Conservation (phyloP, 345 rosid species). For the Cardamine chenopodiifolia region DNA sequence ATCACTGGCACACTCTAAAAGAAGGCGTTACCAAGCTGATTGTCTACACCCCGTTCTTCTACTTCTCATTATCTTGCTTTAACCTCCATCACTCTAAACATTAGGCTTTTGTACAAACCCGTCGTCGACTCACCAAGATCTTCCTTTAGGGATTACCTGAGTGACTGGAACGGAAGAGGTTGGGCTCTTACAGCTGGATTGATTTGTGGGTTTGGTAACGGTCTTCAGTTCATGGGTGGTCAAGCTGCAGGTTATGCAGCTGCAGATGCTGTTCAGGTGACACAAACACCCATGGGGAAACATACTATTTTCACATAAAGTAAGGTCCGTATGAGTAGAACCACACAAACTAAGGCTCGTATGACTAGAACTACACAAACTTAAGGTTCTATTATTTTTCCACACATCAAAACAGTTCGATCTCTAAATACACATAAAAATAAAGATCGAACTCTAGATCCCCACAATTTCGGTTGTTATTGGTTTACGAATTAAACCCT, state of each 20-base stretch:
- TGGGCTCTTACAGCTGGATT: slow-evolving; percentile 83
- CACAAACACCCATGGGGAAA: slow-evolving; percentile 9
- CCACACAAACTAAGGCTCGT: too few species aligned
- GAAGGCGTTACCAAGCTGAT: slow-evolving; percentile 66
- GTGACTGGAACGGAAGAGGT: slow-evolving; percentile 77
- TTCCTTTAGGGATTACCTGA: slow-evolving; percentile 61
- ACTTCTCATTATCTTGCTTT: slow-evolving; percentile 70
- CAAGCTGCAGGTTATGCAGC: slow-evolving; percentile 94
- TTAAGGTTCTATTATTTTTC: too few species aligned
- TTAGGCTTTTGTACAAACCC: slow-evolving; percentile 66
- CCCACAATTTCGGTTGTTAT: too few species aligned
- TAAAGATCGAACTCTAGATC: too few species aligned
- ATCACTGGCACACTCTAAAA: slow-evolving; percentile 75
- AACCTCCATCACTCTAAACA: slow-evolving; percentile 58
- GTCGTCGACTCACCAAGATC: slow-evolving; percentile 59
- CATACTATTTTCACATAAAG: too few species aligned
- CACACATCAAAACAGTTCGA: too few species aligned
- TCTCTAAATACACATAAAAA: too few species aligned
- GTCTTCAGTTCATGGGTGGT: slow-evolving; percentile 89
- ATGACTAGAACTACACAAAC: too few species aligned
- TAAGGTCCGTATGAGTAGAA: too few species aligned
- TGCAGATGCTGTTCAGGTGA: slow-evolving; percentile 79
- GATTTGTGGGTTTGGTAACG: slow-evolving; percentile 79
- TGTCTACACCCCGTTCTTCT: slow-evolving; percentile 77
- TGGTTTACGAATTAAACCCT: too few species aligned